Percentiles rank a stretch among this genome's conserved stretches.
Conservation (phyloP, 2,329 filamentous ascomycete genomes). For the Paecilomyces niveus region DNA sequence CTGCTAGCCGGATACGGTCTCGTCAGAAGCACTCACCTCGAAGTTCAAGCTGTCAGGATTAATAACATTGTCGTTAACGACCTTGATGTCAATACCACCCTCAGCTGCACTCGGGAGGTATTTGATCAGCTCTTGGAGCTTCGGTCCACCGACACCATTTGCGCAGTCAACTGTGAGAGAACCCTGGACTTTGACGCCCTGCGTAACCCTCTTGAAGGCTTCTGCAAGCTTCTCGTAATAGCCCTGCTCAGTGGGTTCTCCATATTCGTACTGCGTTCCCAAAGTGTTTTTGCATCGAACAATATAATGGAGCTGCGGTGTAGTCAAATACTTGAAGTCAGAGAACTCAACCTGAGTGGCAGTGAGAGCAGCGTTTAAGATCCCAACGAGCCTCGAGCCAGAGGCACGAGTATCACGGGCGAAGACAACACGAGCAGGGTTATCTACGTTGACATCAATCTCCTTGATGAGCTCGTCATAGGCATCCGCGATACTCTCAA, state of each 20-base stretch:
- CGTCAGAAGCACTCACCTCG: conserved; percentile 52
- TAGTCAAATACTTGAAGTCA: conserved; percentile 89
- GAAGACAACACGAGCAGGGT: conserved; percentile 74
- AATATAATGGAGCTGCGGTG: conserved; percentile 95
- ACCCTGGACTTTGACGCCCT: conserved; percentile 66
- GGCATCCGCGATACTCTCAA: conserved; percentile 66
- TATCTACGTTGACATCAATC: conserved; percentile 65
- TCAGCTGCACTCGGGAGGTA: conserved; percentile 62
- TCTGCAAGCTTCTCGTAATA: conserved; percentile 89
- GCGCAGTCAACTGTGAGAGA: conserved; percentile 84
- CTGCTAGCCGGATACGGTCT: not conserved
- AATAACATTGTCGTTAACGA: conserved; percentile 89
- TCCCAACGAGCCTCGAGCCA: conserved; percentile 71
- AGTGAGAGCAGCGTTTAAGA: conserved; percentile 71
- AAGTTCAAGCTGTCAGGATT: conserved; percentile 83
- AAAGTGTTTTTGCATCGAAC: conserved; percentile 92
- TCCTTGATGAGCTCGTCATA: conserved; percentile 70
- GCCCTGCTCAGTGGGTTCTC: conserved; percentile 77
- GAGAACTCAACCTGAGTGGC: conserved; percentile 66
- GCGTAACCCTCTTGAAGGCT: conserved; percentile 79
- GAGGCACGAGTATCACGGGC: conserved; percentile 91
- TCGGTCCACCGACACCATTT: conserved; percentile 92
- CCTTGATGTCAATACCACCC: conserved; percentile 69
- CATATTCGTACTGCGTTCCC: conserved; percentile 79
- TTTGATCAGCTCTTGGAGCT: conserved; percentile 80